These are phyloP conservation scores for Magnusiomyces tetraspermus DNA, from an alignment of 1,139 yeast genomes.

Conservation along the genomic window DNA sequence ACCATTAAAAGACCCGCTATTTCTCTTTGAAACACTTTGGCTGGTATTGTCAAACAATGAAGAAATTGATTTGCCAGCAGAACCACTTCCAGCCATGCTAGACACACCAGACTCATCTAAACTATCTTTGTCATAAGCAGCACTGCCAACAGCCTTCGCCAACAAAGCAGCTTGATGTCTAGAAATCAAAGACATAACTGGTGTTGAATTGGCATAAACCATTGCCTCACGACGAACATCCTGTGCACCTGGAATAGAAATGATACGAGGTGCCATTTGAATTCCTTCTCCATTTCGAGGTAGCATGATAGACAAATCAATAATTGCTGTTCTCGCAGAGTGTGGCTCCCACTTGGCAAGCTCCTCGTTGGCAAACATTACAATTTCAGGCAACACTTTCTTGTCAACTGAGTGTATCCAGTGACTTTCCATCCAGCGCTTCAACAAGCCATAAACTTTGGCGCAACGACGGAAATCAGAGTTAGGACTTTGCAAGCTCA, in stretches of 20 bases:
- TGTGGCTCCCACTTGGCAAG: conserved; percentile 18
- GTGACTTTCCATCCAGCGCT: conserved; percentile 79
- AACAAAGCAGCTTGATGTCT: conserved; percentile 7
- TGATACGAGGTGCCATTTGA: conserved; percentile 22
- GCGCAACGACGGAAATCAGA: conserved; percentile 33
- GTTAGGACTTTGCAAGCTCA: neutral
- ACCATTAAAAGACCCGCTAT: neutral
- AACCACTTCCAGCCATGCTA: neutral
- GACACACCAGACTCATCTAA: neutral
- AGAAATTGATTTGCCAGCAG: neutral
- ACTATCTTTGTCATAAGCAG: neutral
- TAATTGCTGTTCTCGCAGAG: conserved; percentile 20
- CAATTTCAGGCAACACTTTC: conserved; percentile 52
- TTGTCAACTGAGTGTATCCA: conserved; percentile 65
- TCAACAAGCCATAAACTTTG: conserved; percentile 57
- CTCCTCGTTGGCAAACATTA: conserved; percentile 63
- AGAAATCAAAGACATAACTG: conserved; percentile 4
- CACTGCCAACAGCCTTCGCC: conserved; percentile 7
- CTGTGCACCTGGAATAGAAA: conserved; percentile 18
- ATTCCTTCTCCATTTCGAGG: conserved; percentile 20
- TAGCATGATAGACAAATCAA: conserved; percentile 21
- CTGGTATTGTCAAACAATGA: neutral
- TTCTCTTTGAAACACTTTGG: neutral
- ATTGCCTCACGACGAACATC: conserved; percentile 8
- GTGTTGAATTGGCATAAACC: conserved; percentile 10